Base-by-base conservation (phyloP, 2,329 filamentous ascomycete species). In the Beauveria sp. region DNA sequence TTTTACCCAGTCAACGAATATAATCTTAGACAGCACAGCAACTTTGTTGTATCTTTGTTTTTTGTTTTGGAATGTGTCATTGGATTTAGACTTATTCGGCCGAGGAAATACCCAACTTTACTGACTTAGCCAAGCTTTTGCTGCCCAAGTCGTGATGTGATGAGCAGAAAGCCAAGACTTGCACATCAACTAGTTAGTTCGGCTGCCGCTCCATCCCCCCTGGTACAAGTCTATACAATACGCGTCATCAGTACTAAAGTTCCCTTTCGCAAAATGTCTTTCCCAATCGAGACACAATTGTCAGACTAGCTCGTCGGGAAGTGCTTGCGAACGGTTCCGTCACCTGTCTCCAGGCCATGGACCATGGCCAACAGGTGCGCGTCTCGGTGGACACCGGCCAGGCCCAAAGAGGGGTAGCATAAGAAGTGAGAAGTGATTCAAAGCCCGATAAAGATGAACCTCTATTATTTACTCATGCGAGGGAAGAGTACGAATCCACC, bases 61-160 rank as follows among this genome's bases (percentile, higher is more conserved):
- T 18, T 22, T 52, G 9, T 55, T 55, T 20, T 30, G 5, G 28
- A 28, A 47, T 56, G 28, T n/a, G 42, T 24, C 42, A 38, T 12
- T 10, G 38, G n/a, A 22, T 14, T 26, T 2, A 46, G 54, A 18
- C 54, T 56, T n/a, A 47, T 38, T 16, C 28, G n/a, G 26, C 26
- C 42, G 20, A 47, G 7, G 30, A 57, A 26, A 57, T 49, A 57
- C 54, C 54, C 54, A 40, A 49, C 54, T 57, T 57, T 40, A 57
- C 54, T n/a, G 5, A 40, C 40, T 40, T 8, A 18, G 2, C 54
- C 20, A 22, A 57, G 45, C 45, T 16, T 38, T 38, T 57, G 20
- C n/a, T 26, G 16, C 26, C 54, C 42, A 47, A 57, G 54, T 18
- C 42, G 12, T 20, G n/a, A 30, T 5, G 20, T 47, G 53, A 47